Percentiles rank a stretch among this genome's conserved stretches.
These are phyloP conservation scores for Microbotryum violaceum DNA, from an alignment of 1,284 basidiomycete species.

Conservation along the genomic window DNA sequence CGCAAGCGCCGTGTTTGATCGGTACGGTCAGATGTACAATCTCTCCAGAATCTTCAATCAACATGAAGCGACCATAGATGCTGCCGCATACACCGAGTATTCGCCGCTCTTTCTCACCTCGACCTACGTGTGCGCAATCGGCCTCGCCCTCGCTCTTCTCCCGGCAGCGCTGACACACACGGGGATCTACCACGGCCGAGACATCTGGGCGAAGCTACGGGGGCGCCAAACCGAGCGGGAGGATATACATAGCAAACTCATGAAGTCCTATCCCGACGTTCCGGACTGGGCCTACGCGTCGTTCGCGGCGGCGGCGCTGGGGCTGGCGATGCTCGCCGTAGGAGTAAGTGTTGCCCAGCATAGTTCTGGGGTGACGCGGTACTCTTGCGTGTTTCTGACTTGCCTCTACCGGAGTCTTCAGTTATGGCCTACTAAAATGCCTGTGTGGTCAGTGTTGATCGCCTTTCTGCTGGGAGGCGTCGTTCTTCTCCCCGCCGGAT, in stretches of 20 bases:
- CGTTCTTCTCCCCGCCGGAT: constrained; percentile 83
- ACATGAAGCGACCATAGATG: constrained; percentile 58
- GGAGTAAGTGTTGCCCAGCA: constrained; percentile 50
- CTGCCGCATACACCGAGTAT: constrained; percentile 69
- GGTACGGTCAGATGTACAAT: constrained; percentile 70
- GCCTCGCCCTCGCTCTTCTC: constrained; percentile 74
- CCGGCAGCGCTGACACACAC: constrained; percentile 87
- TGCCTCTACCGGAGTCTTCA: constrained; percentile 33
- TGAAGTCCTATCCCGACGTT: constrained; percentile 87
- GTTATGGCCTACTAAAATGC: constrained; percentile 75
- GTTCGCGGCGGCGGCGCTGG: constrained; percentile 61
- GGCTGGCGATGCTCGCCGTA: constrained; percentile 63
- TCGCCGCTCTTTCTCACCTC: constrained; percentile 85
- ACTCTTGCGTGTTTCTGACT: background rate
- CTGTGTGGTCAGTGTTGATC: constrained; percentile 75
- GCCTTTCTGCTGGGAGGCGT: constrained; percentile 65
- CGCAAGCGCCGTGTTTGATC: constrained; percentile 67
- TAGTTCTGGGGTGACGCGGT: background rate
- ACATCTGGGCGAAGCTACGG: constrained; percentile 64
- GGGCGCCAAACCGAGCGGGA: constrained; percentile 71
- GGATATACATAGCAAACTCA: constrained; percentile 92
- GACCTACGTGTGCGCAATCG: constrained; percentile 80
- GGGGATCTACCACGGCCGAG: constrained; percentile 72
- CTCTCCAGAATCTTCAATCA: constrained; percentile 60
- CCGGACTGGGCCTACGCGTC: constrained; percentile 84